These are phyloP conservation scores for Picea mariana DNA, from an alignment of 83 land plant species.

Conservation along the genomic window DNA sequence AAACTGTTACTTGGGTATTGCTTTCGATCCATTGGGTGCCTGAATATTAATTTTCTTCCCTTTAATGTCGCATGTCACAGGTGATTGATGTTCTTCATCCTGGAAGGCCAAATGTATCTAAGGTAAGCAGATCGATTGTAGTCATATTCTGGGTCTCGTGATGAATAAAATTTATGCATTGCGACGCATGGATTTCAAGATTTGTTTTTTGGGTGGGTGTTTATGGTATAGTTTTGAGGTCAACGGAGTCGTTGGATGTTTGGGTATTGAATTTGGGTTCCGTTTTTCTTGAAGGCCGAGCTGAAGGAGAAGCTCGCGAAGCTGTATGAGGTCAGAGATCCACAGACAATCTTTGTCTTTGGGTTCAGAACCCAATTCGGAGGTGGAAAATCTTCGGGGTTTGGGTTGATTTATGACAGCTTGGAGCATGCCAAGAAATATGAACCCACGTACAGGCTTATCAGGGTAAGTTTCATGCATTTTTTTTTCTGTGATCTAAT, in stretches of 20 bases:
- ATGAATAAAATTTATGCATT: neutral
- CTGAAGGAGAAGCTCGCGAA: slow-evolving; percentile 81
- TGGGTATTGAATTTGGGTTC: neutral
- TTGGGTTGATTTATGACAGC: slow-evolving; percentile 83
- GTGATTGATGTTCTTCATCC: slow-evolving; percentile 81
- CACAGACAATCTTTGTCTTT: slow-evolving; percentile 75
- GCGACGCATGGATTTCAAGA: neutral
- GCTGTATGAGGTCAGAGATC: slow-evolving; percentile 80
- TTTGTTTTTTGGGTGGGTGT: neutral
- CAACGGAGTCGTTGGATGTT: neutral
- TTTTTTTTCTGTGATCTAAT: no score
- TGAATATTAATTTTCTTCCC: neutral
- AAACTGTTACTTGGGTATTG: neutral
- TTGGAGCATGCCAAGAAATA: slow-evolving; percentile 81
- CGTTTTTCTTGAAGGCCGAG: slow-evolving; percentile 48
- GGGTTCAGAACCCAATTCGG: slow-evolving; percentile 89
- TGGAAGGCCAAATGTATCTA: slow-evolving; percentile 78
- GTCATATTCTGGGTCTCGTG: neutral
- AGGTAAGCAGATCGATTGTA: slow-evolving; percentile 39
- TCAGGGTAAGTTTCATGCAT: slow-evolving; percentile 50
- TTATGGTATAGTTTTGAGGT: neutral
- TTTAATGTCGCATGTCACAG: slow-evolving; percentile 21
- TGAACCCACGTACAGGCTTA: slow-evolving; percentile 90
- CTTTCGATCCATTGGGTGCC: neutral
- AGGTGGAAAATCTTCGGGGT: slow-evolving; percentile 91